These are phyloP conservation scores for Citrus glauca DNA, from an alignment of 345 rosid genomes.

Conservation along the genomic window DNA sequence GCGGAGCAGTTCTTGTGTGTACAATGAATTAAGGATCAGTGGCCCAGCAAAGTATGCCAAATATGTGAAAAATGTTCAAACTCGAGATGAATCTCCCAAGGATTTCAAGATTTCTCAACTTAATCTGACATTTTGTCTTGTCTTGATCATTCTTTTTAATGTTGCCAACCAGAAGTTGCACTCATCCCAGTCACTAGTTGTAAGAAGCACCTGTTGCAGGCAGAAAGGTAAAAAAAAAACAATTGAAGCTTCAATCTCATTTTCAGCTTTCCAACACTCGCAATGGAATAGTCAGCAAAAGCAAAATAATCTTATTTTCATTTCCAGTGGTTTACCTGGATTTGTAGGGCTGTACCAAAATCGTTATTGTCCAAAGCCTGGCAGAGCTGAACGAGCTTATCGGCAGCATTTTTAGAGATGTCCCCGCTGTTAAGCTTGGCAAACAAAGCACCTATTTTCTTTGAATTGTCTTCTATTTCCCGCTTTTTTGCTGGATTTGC, in stretches of 20 bases:
- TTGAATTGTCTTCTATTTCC: slow-evolving; percentile 95
- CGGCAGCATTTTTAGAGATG: slow-evolving; percentile 88
- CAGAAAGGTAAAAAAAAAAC: background rate
- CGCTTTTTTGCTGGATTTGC: slow-evolving; percentile 89
- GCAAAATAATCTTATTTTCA: background rate
- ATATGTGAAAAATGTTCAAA: slow-evolving; percentile 4
- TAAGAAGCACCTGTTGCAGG: slow-evolving; percentile 65
- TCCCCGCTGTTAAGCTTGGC: slow-evolving; percentile 88
- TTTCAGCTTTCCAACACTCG: background rate
- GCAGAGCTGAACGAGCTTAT: slow-evolving; percentile 85
- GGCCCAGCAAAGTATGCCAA: slow-evolving; percentile 5
- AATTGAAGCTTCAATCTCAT: background rate
- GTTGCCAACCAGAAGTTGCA: slow-evolving; percentile 95
- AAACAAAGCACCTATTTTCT: slow-evolving; percentile 86
- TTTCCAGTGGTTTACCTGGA: slow-evolving; percentile 52
- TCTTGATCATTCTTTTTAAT: slow-evolving; percentile 89
- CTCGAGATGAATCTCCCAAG: background rate
- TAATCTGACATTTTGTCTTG: slow-evolving; percentile 70
- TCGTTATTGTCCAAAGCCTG: slow-evolving; percentile 83
- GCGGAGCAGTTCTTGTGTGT: slow-evolving; percentile 24
- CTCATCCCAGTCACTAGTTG: slow-evolving; percentile 98
- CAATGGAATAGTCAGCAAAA: background rate
- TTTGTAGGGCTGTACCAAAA: slow-evolving; percentile 75
- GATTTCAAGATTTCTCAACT: slow-evolving; percentile 30
- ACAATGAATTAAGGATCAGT: slow-evolving; percentile 13